phyloP scores from a whole-genome alignment of 202 grass and related monocot genomes.

The Panicum hallii region DNA sequence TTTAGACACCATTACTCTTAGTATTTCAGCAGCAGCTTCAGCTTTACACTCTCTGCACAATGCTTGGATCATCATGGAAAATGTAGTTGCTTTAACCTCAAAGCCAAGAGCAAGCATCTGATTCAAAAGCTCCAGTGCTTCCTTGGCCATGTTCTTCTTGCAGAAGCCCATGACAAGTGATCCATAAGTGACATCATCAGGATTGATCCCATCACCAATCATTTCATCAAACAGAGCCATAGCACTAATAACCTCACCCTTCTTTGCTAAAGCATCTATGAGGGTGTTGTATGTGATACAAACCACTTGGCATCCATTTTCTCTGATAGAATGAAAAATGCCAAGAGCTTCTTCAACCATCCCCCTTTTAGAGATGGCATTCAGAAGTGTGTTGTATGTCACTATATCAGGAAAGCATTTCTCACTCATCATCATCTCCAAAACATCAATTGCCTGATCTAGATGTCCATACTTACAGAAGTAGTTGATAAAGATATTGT shows the following conservation, averaged over 20 bases:
- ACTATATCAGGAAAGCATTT: constrained; percentile 77
- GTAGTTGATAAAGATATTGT: constrained; percentile 87
- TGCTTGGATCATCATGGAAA: constrained; percentile 64
- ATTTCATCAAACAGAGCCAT: constrained; percentile 74
- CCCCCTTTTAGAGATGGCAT: constrained; percentile 64
- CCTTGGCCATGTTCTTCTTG: constrained; percentile 61
- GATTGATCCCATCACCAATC: constrained; percentile 58
- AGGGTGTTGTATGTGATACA: constrained; percentile 76
- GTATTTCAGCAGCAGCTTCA: constrained; percentile 63
- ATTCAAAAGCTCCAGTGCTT: constrained; percentile 64
- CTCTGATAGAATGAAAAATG: constrained; percentile 61
- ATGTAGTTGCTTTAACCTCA: constrained; percentile 70
- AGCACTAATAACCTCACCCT: constrained; percentile 58
- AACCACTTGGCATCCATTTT: constrained; percentile 63
- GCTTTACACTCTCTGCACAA: constrained; percentile 65
- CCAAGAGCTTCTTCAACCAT: constrained; percentile 67
- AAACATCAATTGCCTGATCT: constrained; percentile 71
- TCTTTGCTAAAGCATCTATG: constrained; percentile 79
- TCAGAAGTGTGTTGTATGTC: constrained; percentile 79
- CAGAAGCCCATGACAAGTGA: constrained; percentile 81
- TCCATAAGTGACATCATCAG: constrained; percentile 72
- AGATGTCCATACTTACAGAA: constrained; percentile 69
- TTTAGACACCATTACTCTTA: constrained; percentile 58
- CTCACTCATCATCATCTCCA: constrained; percentile 61
- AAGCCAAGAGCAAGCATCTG: constrained; percentile 61